phyloP scores from a whole-genome alignment of 1,139 yeast species.

The Hanseniaspora uvarum region DNA sequence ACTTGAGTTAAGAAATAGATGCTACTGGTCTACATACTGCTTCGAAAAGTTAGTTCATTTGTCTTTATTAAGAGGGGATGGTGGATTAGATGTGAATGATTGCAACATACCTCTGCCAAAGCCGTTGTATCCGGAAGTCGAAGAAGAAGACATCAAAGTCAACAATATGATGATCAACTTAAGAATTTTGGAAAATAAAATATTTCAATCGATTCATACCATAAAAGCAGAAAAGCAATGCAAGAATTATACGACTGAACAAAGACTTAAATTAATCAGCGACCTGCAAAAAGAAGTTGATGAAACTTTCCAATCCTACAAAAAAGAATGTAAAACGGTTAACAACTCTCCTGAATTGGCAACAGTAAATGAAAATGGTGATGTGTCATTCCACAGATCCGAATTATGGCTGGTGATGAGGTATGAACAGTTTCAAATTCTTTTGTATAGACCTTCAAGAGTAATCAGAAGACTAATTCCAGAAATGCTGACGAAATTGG shows the following conservation, averaged over 20 bases:
- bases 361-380: constrained; percentile 18
- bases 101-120: constrained; percentile 38
- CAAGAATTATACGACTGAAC: constrained; percentile 26
- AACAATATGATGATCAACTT: constrained; percentile 36
- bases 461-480: constrained; percentile 38
- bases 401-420: constrained; percentile 41
- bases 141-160: constrained; percentile 34
- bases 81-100: constrained; percentile 38
- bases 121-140: constrained; percentile 33
- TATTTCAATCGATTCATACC: constrained; percentile 37
- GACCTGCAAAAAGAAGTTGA: constrained; percentile 36
- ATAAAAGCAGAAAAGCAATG: constrained; percentile 30
- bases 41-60: constrained; percentile 40
- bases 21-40: constrained; percentile 44
- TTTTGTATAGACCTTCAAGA: constrained; percentile 41
- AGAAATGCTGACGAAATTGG: constrained; percentile 33
- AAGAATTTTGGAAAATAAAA: constrained; percentile 37
- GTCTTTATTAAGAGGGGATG: constrained; percentile 38
- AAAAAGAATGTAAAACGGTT: constrained; percentile 23
- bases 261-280: constrained; percentile 29
- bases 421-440: constrained; percentile 38
- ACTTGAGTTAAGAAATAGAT: constrained; percentile 36
- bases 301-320: constrained; percentile 34
- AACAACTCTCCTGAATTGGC: constrained; percentile 25
- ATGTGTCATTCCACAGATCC: constrained; percentile 35